Evolutionary conservation across 1,284 basidiomycete genomes (phyloP).

Genomic region (Sphagnurus paluster): DNA sequence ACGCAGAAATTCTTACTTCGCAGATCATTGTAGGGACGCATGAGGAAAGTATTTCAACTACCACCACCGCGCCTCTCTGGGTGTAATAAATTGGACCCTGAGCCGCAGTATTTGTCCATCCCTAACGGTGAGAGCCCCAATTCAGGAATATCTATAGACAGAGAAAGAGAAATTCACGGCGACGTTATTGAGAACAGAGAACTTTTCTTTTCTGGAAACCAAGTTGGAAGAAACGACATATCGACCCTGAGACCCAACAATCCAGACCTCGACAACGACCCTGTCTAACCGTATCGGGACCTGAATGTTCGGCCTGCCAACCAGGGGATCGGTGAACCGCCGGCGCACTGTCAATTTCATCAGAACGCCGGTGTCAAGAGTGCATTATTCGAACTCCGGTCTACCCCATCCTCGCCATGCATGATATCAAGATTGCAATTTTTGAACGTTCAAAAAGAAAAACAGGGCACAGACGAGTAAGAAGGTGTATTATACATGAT

Average conservation of each 20-base stretch:
- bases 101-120: too few species aligned
- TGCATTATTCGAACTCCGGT: neutral
- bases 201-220: too few species aligned
- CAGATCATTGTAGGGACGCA: too few species aligned
- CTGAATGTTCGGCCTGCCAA: neutral
- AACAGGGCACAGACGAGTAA: too few species aligned
- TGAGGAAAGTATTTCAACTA: too few species aligned
- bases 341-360: slow-evolving; percentile 1
- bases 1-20: too few species aligned
- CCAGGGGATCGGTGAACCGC: neutral
- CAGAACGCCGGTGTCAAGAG: neutral
- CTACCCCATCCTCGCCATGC: neutral
- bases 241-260: neutral
- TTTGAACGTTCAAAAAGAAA: neutral
- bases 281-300: slow-evolving; percentile 1
- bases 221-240: neutral
- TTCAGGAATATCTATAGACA: too few species aligned
- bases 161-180: too few species aligned
- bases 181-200: too few species aligned
- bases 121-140: too few species aligned
- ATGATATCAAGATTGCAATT: neutral
- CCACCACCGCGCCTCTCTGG: too few species aligned
- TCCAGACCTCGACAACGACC: neutral
- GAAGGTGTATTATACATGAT: too few species aligned
- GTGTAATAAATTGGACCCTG: neutral